phyloP scores from a whole-genome alignment of 495 filamentous ascomycete species.

The Bombardia bombarda region DNA sequence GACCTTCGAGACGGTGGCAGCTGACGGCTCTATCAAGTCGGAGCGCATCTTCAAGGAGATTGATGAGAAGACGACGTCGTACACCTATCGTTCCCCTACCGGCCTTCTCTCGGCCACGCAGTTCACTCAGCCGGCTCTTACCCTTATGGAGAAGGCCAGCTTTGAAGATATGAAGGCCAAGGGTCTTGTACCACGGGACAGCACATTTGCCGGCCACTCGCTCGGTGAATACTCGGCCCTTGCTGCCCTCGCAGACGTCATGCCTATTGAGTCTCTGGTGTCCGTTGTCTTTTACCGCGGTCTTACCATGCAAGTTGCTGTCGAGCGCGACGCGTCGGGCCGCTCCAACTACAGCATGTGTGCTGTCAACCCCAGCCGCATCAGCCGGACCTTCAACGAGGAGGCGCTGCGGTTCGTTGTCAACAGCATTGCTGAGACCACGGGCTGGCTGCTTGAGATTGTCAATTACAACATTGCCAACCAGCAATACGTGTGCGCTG shows the following conservation, averaged over 20 bases:
- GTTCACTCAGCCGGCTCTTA: slow-evolving; percentile 95
- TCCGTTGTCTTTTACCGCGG: slow-evolving; percentile 99
- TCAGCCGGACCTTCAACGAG: slow-evolving; percentile 97
- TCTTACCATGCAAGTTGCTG: slow-evolving; percentile 98
- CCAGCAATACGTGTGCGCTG: slow-evolving; percentile 96
- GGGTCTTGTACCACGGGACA: slow-evolving; percentile 90
- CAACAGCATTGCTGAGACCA: slow-evolving; percentile 83
- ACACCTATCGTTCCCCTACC: slow-evolving; percentile 93
- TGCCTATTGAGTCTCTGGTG: slow-evolving; percentile 97
- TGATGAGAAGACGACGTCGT: slow-evolving; percentile 80
- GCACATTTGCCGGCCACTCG: slow-evolving; percentile 95
- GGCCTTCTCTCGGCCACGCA: slow-evolving; percentile 96
- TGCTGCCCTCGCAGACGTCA: slow-evolving; percentile 93
- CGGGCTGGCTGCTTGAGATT: slow-evolving; percentile 92
- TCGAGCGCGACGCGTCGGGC: slow-evolving; percentile 87
- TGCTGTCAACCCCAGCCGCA: slow-evolving; percentile 94
- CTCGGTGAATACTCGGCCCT: slow-evolving; percentile 97
- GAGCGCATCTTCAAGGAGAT: slow-evolving; percentile 99
- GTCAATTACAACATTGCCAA: slow-evolving; percentile 99
- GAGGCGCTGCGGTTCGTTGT: slow-evolving; percentile 92
- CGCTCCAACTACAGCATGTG: slow-evolving; percentile 98
- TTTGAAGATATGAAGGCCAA: slow-evolving; percentile 99
- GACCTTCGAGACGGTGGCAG: slow-evolving; percentile 93
- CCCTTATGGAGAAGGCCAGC: slow-evolving; percentile 98
- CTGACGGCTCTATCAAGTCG: slow-evolving; percentile 88